Evolutionary conservation across 140 eudicot species (phyloP).

Genomic region (Senecio squalidus): DNA sequence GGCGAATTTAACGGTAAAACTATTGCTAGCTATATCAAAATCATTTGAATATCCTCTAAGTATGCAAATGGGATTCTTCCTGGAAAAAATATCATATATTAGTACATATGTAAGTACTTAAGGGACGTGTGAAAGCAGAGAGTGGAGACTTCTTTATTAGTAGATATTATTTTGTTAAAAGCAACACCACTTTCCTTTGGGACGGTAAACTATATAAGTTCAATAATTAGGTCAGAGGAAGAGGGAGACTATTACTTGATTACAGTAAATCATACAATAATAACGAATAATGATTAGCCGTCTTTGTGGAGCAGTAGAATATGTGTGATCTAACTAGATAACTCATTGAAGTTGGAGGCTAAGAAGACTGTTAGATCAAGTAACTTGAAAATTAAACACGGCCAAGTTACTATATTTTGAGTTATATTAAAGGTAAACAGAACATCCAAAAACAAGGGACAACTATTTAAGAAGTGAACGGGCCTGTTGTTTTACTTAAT

Average conservation of each 20-base stretch:
- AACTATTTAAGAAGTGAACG: not conserved
- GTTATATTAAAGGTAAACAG: no score
- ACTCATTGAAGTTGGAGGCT: not conserved
- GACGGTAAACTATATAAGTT: not conserved
- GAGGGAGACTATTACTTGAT: conserved; percentile 1
- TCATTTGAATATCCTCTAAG: conserved; percentile 95
- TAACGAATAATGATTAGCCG: no score
- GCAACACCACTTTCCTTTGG: not conserved
- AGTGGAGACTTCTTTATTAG: not conserved
- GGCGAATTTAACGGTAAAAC: no score
- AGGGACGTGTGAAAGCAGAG: not conserved
- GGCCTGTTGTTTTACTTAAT: conserved; percentile 1
- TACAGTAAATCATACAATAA: not conserved
- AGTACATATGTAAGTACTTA: not conserved
- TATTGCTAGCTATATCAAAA: no score
- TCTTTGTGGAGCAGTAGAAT: not conserved
- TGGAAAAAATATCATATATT: conserved; percentile 30
- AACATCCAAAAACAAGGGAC: not conserved
- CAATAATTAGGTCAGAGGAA: conserved; percentile 1
- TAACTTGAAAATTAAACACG: not conserved
- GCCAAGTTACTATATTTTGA: not conserved
- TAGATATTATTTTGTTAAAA: not conserved
- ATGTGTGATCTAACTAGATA: not conserved
- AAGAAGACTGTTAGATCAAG: not conserved
- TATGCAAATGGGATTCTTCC: conserved; percentile 97